Evolutionary conservation across 2,329 filamentous ascomycete species (phyloP).

Genomic region (Paracamarosporium sp.): DNA sequence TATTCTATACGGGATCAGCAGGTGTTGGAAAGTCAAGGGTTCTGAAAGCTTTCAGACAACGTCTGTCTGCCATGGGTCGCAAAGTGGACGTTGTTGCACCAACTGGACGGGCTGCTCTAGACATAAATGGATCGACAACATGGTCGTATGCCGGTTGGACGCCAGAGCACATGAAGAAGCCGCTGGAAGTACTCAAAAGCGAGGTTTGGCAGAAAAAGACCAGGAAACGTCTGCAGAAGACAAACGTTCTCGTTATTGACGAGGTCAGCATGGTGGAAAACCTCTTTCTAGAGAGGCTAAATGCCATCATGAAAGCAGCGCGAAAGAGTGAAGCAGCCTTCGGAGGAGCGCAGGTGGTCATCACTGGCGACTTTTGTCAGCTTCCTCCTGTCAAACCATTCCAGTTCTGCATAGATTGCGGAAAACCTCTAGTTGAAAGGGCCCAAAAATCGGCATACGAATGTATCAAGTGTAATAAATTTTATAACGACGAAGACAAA

Average conservation of each 20-base stretch:
- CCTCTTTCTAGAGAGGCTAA: slow-evolving; percentile 58
- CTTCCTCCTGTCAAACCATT: slow-evolving; percentile 67
- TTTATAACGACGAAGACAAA: slow-evolving; percentile 58
- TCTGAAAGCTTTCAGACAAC: slow-evolving; percentile 56
- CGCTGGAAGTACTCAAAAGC: slow-evolving; percentile 44
- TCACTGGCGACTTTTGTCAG: slow-evolving; percentile 60
- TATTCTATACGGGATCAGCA: slow-evolving; percentile 71
- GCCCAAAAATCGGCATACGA: slow-evolving; percentile 27
- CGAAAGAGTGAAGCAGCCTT: slow-evolving; percentile 38
- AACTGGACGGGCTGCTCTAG: slow-evolving; percentile 65
- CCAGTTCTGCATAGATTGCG: slow-evolving; percentile 58
- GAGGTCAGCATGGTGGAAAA: slow-evolving; percentile 72
- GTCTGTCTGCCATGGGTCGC: slow-evolving; percentile 43
- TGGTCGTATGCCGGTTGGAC: slow-evolving; percentile 65
- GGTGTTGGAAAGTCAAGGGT: slow-evolving; percentile 67
- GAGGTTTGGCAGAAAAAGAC: slow-evolving; percentile 43
- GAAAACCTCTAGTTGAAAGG: slow-evolving; percentile 37
- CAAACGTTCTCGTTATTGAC: slow-evolving; percentile 67
- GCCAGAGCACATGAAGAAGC: slow-evolving; percentile 53
- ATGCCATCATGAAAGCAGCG: slow-evolving; percentile 54
- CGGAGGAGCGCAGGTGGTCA: slow-evolving; percentile 61
- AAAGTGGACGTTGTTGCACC: slow-evolving; percentile 63
- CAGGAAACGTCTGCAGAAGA: slow-evolving; percentile 48
- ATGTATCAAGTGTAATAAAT: slow-evolving; percentile 32
- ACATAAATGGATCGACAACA: slow-evolving; percentile 63